Percentiles rank a stretch among this genome's conserved stretches.
Evolutionary conservation across 2,329 filamentous ascomycete species (phyloP).

Genomic region (Knoxdaviesia capensis): DNA sequence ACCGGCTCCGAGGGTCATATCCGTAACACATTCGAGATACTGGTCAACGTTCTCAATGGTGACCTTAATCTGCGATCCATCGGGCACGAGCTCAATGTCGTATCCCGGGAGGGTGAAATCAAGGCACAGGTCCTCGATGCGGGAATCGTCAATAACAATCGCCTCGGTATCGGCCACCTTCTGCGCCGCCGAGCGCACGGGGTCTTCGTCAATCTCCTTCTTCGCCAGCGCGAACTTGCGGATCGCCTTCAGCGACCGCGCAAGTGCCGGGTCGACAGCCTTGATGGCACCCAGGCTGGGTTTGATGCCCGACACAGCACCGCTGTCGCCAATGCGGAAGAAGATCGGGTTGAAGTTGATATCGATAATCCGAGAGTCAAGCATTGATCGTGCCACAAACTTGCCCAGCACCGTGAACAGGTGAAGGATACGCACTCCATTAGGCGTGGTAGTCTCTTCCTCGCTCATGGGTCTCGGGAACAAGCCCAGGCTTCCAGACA

Average conservation of each 20-base stretch:
- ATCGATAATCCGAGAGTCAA: conserved; percentile 94
- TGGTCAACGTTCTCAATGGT: conserved; percentile 79
- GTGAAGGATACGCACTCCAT: conserved; percentile 72
- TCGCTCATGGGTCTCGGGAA: conserved; percentile 84
- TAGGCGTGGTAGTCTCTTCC: conserved; percentile 51
- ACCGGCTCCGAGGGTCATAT: conserved; percentile 76
- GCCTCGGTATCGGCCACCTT: conserved; percentile 50
- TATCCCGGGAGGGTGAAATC: conserved; percentile 94
- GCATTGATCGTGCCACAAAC: conserved; percentile 94
- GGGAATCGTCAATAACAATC: conserved; percentile 55
- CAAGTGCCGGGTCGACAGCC: conserved; percentile 69
- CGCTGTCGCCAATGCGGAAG: conserved; percentile 73
- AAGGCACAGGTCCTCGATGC: conserved; percentile 69
- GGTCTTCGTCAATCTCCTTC: conserved; percentile 59
- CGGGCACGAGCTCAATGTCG: conserved; percentile 59
- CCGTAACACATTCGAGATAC: conserved; percentile 78
- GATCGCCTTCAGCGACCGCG: conserved; percentile 66
- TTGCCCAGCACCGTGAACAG: conserved; percentile 89
- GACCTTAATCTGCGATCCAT: conserved; percentile 55
- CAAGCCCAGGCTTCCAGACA: conserved; percentile 64
- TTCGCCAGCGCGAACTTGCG: conserved; percentile 75
- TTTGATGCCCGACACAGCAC: conserved; percentile 37
- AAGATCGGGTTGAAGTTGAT: conserved; percentile 95
- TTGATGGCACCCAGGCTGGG: conserved; percentile 81
- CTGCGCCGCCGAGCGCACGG: conserved; percentile 40